A percentile compares a stretch with the other conserved stretches of the same genome.
These are phyloP conservation scores for Exophiala lecanii-corni DNA, from an alignment of 2,329 filamentous ascomycete species.

Conservation along the genomic window DNA sequence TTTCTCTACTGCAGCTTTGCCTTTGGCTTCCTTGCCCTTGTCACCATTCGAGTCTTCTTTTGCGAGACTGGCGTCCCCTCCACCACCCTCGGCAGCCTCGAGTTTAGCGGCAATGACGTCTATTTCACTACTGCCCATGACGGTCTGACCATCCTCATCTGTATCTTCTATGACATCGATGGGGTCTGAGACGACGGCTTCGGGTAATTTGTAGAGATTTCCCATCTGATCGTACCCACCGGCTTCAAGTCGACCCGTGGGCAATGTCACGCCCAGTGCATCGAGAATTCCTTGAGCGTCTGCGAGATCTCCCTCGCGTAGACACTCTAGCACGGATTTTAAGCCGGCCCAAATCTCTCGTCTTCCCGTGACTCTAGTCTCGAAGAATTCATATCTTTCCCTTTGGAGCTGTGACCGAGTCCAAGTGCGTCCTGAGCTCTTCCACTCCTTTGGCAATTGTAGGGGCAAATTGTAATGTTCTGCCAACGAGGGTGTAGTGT, in stretches of 20 bases:
- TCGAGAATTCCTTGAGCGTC: conserved; percentile 78
- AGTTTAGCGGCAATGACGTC: conserved; percentile 23
- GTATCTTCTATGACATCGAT: conserved; percentile 46
- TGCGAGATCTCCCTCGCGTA: conserved; percentile 59
- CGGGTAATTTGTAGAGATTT: conserved; percentile 64
- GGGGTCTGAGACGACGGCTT: conserved; percentile 66
- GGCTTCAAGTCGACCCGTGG: conserved; percentile 66
- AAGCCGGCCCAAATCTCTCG: conserved; percentile 77
- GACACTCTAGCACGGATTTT: conserved; percentile 59
- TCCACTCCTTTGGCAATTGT: conserved; percentile 58
- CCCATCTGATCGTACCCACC: conserved; percentile 69
- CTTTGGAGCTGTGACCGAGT: conserved; percentile 62
- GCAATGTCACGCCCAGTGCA: conserved; percentile 70
- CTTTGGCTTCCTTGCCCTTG: conserved; percentile 52
- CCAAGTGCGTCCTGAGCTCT: conserved; percentile 60
- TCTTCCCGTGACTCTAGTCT: conserved; percentile 75
- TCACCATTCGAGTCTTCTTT: conserved; percentile 30
- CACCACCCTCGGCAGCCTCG: conserved; percentile 29
- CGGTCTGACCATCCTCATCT: conserved; percentile 36
- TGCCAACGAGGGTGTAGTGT: conserved; percentile 31
- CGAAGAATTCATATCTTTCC: conserved; percentile 81
- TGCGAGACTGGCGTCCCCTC: conserved; percentile 18
- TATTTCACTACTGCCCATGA: conserved; percentile 32
- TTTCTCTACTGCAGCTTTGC: conserved; percentile 51
- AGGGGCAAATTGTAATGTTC: conserved; percentile 69